Conservation (phyloP, 495 filamentous ascomycete genomes). For the Aspergillus nidulans region DNA sequence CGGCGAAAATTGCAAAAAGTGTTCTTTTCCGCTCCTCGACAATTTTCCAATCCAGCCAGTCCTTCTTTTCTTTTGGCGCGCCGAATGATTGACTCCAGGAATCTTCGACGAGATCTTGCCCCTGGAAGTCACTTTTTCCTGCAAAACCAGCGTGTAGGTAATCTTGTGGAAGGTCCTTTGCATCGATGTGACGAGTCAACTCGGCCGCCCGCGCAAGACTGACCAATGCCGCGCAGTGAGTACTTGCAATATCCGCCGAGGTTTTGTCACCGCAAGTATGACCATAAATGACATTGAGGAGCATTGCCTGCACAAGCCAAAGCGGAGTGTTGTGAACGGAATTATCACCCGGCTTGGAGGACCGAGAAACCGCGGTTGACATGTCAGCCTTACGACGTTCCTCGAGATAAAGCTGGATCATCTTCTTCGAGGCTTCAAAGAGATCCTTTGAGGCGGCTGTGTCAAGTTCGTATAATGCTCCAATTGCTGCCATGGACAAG, state of each 20-base stretch:
- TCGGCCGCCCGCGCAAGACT: conserved; percentile 86
- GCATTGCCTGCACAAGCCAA: conserved; percentile 98
- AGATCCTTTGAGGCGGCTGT: conserved; percentile 73
- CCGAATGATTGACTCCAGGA: conserved; percentile 31
- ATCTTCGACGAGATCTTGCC: conserved; percentile 18
- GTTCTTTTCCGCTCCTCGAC: conserved; percentile 92
- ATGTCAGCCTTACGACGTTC: conserved; percentile 88
- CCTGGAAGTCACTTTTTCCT: background rate
- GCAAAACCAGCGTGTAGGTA: conserved; percentile 25
- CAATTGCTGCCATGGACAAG: conserved; percentile 93
- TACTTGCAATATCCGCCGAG: conserved; percentile 85
- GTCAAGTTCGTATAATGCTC: conserved; percentile 90
- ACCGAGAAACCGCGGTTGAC: conserved; percentile 67
- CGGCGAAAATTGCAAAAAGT: conserved; percentile 82
- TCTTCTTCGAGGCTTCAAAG: conserved; percentile 90
- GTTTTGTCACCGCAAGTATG: conserved; percentile 92
- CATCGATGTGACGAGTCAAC: conserved; percentile 50
- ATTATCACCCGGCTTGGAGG: conserved; percentile 56
- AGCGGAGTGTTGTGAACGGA: conserved; percentile 77
- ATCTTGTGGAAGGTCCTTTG: conserved; percentile 37
- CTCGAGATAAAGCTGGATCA: conserved; percentile 91
- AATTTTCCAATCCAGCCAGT: conserved; percentile 86
- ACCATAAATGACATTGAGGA: conserved; percentile 93
- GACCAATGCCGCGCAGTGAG: conserved; percentile 85
- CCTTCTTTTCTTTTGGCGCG: conserved; percentile 65